Percentiles rank a stretch among this genome's conserved stretches.
Evolutionary conservation across 176 grass and related monocot species (phyloP).

Genomic region (Ensete glaucum): DNA sequence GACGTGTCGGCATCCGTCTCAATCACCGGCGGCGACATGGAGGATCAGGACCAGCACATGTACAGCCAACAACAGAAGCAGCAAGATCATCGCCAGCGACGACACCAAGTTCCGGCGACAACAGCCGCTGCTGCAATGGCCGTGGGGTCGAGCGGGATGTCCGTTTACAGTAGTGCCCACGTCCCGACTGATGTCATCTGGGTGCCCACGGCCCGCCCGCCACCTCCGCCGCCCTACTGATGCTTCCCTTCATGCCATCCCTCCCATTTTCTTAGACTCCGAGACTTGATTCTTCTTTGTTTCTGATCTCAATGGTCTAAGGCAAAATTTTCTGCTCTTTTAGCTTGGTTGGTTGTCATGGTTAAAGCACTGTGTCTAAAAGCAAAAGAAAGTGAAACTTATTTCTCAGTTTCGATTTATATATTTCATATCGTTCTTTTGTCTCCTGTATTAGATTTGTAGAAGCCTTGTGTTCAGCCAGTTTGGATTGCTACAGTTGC

Average conservation of each 20-base stretch:
- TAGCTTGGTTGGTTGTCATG: neutral
- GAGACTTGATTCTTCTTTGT: neutral
- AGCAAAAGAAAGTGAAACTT: neutral
- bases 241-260: neutral
- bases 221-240: slow-evolving; percentile 61
- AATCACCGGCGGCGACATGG: slow-evolving; percentile 36
- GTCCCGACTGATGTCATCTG: slow-evolving; percentile 55
- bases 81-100: slow-evolving; percentile 14
- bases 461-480: neutral
- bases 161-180: slow-evolving; percentile 55
- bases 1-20: slow-evolving; percentile 44
- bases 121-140: slow-evolving; percentile 14
- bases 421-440: neutral
- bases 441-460: neutral
- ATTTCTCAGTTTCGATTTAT: neutral
- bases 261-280: too few species aligned
- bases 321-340: neutral
- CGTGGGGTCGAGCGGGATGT: slow-evolving; percentile 33
- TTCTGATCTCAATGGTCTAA: neutral
- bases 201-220: slow-evolving; percentile 34
- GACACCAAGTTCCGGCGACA: slow-evolving; percentile 13
- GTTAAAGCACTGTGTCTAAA: neutral
- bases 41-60: neutral
- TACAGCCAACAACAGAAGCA: slow-evolving; percentile 28
- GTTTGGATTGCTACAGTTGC: too few species aligned